phyloP scores from a whole-genome alignment of 371 early-diverging fungal genomes.

The Mortierella polycephala region DNA sequence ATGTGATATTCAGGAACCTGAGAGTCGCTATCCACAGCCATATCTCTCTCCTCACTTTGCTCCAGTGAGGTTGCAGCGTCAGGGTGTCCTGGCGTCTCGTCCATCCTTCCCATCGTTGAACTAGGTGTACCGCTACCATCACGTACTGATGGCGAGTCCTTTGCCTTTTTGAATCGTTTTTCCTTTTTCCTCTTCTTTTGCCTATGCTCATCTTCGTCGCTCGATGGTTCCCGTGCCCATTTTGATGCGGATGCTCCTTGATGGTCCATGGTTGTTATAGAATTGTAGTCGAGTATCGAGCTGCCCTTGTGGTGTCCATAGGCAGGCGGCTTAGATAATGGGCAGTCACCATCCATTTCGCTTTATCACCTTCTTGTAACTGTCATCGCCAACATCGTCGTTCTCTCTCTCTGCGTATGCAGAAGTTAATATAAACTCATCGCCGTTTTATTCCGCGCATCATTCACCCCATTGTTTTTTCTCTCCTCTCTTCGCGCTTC shows the following conservation, averaged over 20 bases:
- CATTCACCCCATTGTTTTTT: background rate
- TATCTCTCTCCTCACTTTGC: background rate
- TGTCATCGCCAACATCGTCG: too few relatives aligned
- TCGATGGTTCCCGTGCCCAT: conserved; percentile 46
- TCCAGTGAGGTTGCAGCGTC: background rate
- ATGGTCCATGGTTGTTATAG: conserved; percentile 29
- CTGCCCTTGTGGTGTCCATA: too few relatives aligned
- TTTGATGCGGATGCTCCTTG: conserved; percentile 42
- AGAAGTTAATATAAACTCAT: background rate
- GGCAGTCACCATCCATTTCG: background rate
- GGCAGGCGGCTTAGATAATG: conserved; percentile 7
- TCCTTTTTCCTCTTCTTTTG: conserved; percentile 21
- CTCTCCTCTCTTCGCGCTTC: background rate
- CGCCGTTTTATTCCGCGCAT: background rate
- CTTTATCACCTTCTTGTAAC: too few relatives aligned
- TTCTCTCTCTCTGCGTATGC: background rate
- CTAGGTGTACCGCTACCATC: conserved; percentile 40
- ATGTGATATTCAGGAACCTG: conserved; percentile 34
- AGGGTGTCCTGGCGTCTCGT: too few relatives aligned
- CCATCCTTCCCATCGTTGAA: background rate
- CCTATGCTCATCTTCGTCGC: conserved; percentile 39
- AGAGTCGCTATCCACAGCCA: background rate
- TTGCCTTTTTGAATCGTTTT: conserved; percentile 44
- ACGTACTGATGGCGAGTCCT: conserved; percentile 35
- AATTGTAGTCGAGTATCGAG: too few relatives aligned